These are phyloP conservation scores for Meripilus lineatus DNA, from an alignment of 1,284 basidiomycete species.

Conservation along the genomic window DNA sequence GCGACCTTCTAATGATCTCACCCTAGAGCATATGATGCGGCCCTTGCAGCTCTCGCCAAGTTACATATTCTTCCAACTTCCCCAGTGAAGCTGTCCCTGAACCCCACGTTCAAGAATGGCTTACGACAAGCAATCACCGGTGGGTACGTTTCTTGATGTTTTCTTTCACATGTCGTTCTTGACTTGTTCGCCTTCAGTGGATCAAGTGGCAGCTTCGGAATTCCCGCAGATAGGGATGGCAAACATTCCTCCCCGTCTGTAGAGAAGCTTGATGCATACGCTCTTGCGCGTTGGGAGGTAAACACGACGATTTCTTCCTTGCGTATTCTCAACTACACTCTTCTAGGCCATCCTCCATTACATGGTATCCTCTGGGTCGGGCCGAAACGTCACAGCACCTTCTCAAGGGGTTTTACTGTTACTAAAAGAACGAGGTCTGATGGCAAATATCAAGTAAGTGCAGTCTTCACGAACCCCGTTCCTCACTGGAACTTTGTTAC, in stretches of 20 bases:
- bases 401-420: constrained; percentile 82
- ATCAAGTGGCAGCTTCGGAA: constrained; percentile 87
- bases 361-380: constrained; percentile 93
- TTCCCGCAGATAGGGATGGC: constrained; percentile 66
- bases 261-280: constrained; percentile 78
- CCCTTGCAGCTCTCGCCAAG: constrained; percentile 60
- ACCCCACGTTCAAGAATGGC: constrained; percentile 74
- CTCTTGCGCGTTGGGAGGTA: constrained; percentile 94
- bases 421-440: constrained; percentile 82
- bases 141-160: constrained; percentile 72
- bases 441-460: constrained; percentile 62
- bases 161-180: neutral
- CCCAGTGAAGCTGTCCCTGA: constrained; percentile 60
- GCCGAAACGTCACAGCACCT: constrained; percentile 62
- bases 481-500: too few species aligned
- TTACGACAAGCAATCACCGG: constrained; percentile 89
- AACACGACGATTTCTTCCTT: constrained; percentile 18
- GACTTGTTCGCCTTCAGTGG: constrained; percentile 52
- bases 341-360: constrained; percentile 92
- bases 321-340: constrained; percentile 7
- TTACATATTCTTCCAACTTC: constrained; percentile 74
- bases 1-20: constrained; percentile 12
- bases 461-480: too few species aligned
- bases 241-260: constrained; percentile 50
- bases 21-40: constrained; percentile 68